Conservation (phyloP, 805 yeast genomes). For the Saccharomyces paradoxus region DNA sequence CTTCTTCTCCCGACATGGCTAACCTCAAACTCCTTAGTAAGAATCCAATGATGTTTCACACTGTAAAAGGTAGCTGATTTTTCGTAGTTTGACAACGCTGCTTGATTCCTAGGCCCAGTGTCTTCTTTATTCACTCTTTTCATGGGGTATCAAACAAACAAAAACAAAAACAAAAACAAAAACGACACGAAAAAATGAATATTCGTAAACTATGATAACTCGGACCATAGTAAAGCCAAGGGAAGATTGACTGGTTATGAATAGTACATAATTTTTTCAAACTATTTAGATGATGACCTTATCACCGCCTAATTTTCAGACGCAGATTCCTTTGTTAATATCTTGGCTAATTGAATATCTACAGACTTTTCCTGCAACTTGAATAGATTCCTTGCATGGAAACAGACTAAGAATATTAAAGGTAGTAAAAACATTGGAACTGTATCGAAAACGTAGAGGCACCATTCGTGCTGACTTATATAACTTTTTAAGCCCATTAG, state of each 20-base stretch:
- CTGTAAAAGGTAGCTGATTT: not conserved
- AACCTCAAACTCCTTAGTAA: not conserved
- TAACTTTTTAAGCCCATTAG: not conserved
- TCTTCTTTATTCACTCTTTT: not conserved
- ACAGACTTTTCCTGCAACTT: not conserved
- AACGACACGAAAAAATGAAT: not conserved
- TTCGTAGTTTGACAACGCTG: not conserved
- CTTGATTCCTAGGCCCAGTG: not conserved
- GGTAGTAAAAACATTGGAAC: not conserved
- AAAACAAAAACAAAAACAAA: not conserved
- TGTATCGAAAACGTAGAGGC: not conserved
- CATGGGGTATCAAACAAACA: not conserved
- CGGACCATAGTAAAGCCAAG: not conserved
- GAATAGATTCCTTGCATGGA: not conserved
- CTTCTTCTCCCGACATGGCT: slow-evolving; percentile 28
- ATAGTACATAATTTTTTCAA: not conserved
- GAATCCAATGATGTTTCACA: not conserved
- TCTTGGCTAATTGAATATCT: not conserved
- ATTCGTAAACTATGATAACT: not conserved
- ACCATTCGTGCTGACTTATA: not conserved
- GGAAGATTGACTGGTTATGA: not conserved
- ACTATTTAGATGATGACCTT: not conserved
- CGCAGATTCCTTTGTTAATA: not conserved
- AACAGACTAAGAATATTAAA: not conserved
- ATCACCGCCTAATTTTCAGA: not conserved